Evolutionary conservation across 371 early-diverging fungal species (phyloP).

Genomic region (Lichtheimia corymbifera): DNA sequence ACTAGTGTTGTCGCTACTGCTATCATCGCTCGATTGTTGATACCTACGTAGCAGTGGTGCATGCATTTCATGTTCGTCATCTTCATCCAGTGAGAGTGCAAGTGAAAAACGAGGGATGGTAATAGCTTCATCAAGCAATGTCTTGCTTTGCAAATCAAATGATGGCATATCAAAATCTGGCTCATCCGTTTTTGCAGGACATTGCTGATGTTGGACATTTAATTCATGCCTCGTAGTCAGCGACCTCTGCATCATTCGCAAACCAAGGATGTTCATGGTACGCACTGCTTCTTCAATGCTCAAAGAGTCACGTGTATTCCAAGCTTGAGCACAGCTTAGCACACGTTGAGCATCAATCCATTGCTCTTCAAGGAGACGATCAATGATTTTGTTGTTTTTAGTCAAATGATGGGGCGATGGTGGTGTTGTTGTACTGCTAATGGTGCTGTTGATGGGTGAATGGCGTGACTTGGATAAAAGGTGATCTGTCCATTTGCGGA

Average conservation of each 20-base stretch:
- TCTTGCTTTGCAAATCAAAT: too few relatives aligned
- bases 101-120: constrained; percentile 6
- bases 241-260: constrained; percentile 34
- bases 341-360: constrained; percentile 46
- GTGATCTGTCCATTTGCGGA: constrained; percentile 34
- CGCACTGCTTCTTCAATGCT: constrained; percentile 32
- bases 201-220: background rate
- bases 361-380: constrained; percentile 40
- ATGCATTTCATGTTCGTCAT: constrained; percentile 20
- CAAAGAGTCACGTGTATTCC: constrained; percentile 24
- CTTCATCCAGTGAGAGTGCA: background rate
- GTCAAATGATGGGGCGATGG: background rate
- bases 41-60: constrained; percentile 24
- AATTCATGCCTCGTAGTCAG: too few relatives aligned
- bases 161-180: too few relatives aligned
- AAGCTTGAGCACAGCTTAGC: constrained; percentile 45
- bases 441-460: constrained; percentile 1
- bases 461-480: constrained; percentile 19
- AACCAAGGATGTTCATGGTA: constrained; percentile 40
- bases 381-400: constrained; percentile 17
- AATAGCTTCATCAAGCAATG: background rate
- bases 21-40: constrained; percentile 2
- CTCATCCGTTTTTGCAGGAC: background rate
- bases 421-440: constrained; percentile 5
- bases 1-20: background rate